Percentiles rank a stretch among this genome's conserved stretches.
These are phyloP conservation scores for Trichomonascus vanleenenianus DNA, from an alignment of 805 yeast species.

Conservation along the genomic window DNA sequence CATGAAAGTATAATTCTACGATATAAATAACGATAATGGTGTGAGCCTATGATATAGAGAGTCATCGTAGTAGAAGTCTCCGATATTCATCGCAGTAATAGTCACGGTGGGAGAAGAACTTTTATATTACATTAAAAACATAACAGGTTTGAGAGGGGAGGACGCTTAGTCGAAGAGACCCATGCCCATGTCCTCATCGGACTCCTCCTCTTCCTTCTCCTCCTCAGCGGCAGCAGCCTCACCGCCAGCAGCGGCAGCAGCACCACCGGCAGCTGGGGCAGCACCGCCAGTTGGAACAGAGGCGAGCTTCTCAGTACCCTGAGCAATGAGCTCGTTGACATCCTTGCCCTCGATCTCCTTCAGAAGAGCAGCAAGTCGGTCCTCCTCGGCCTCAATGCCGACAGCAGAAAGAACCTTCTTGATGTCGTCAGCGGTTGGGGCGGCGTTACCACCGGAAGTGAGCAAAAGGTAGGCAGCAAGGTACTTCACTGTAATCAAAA, in stretches of 20 bases:
- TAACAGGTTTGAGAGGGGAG: not conserved
- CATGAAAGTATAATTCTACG: too few relatives aligned
- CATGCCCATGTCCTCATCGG: conserved; percentile 31
- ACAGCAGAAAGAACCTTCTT: conserved; percentile 84
- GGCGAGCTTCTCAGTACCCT: conserved; percentile 93
- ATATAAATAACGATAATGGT: too few relatives aligned
- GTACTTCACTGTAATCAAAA: conserved; percentile 66
- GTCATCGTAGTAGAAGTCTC: too few relatives aligned
- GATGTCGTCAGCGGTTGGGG: conserved; percentile 92
- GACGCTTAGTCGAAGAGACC: conserved; percentile 90
- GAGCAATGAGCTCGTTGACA: conserved; percentile 81
- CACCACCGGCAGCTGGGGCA: conserved; percentile 70
- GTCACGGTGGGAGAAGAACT: too few relatives aligned
- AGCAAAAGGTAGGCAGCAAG: conserved; percentile 99
- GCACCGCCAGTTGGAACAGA: conserved; percentile 98
- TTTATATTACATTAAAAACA: not conserved
- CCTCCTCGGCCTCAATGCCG: conserved; percentile 91
- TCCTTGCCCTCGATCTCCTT: conserved; percentile 90
- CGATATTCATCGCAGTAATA: too few relatives aligned
- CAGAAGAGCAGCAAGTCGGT: conserved; percentile 73
- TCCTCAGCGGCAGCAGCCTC: conserved; percentile 68
- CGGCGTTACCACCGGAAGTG: conserved; percentile 91
- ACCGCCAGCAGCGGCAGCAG: conserved; percentile 63
- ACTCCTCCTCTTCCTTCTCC: conserved; percentile 57
- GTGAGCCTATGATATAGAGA: too few relatives aligned